Evolutionary conservation across 768 basidiomycete species (phyloP).

Genomic region (Boletus rubropictus): DNA sequence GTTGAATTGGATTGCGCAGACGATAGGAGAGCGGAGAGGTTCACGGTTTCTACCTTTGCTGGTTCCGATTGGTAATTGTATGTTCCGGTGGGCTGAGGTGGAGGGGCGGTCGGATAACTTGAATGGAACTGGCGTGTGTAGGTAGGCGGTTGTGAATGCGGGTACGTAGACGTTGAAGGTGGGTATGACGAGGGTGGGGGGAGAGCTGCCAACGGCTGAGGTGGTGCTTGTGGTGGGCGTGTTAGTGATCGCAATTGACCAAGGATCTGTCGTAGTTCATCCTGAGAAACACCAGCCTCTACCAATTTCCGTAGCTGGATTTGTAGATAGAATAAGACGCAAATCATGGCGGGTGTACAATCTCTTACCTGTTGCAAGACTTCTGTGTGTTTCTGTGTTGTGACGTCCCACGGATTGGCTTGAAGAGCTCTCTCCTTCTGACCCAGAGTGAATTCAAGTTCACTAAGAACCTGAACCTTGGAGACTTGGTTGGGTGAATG

Average conservation of each 20-base stretch:
- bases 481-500: conserved; percentile 49
- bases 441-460: conserved; percentile 75
- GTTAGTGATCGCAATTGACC: conserved; percentile 60
- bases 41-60: conserved; percentile 28
- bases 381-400: conserved; percentile 64
- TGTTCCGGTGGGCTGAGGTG: conserved; percentile 28
- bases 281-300: conserved; percentile 74
- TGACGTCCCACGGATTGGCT: conserved; percentile 64
- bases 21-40: conserved; percentile 28
- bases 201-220: conserved; percentile 30
- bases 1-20: conserved; percentile 21
- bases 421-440: conserved; percentile 75
- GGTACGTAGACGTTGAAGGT: conserved; percentile 22
- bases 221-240: conserved; percentile 35
- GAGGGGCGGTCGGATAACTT: conserved; percentile 28
- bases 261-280: conserved; percentile 72
- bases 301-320: conserved; percentile 63
- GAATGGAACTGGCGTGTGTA: conserved; percentile 27
- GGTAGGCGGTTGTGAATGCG: conserved; percentile 30
- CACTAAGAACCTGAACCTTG: conserved; percentile 74
- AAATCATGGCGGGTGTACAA: background rate
- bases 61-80: conserved; percentile 24
- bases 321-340: conserved; percentile 3
- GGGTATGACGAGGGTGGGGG: conserved; percentile 20
- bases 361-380: conserved; percentile 73